A percentile compares a stretch with the other conserved stretches of the same genome.
phyloP scores from a whole-genome alignment of 805 yeast genomes.

The Sugiyamaella chiloensis region DNA sequence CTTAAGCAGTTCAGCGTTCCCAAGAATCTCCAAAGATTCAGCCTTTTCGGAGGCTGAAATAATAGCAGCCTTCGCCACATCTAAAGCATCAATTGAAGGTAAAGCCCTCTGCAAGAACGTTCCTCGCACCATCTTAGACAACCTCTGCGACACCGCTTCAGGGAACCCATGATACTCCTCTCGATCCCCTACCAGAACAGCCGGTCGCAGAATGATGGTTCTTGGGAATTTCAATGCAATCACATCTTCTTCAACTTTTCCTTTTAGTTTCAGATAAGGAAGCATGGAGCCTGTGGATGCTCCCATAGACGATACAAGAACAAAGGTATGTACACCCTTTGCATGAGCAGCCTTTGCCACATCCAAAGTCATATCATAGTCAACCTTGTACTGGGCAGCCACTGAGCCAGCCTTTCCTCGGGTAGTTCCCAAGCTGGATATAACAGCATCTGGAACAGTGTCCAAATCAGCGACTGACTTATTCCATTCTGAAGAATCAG shows the following conservation, averaged over 20 bases:
- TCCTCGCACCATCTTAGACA: not conserved
- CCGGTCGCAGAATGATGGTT: slow-evolving; percentile 76
- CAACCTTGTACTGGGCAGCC: slow-evolving; percentile 68
- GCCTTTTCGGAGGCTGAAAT: not conserved
- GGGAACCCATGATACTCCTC: slow-evolving; percentile 23
- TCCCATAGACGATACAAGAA: slow-evolving; percentile 65
- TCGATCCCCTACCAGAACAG: slow-evolving; percentile 65
- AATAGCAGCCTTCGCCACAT: slow-evolving; percentile 8
- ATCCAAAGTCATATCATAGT: slow-evolving; percentile 65
- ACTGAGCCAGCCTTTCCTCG: slow-evolving; percentile 66
- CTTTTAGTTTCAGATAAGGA: slow-evolving; percentile 66
- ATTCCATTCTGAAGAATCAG: slow-evolving; percentile 6
- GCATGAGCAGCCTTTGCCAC: slow-evolving; percentile 72
- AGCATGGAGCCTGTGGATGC: slow-evolving; percentile 57
- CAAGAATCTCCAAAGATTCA: not conserved
- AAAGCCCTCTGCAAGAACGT: not conserved
- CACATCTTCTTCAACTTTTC: slow-evolving; percentile 69
- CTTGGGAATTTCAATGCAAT: slow-evolving; percentile 60
- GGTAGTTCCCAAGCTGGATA: slow-evolving; percentile 76
- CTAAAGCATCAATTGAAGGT: slow-evolving; percentile 1
- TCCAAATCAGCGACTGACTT: slow-evolving; percentile 1
- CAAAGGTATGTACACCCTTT: slow-evolving; percentile 63
- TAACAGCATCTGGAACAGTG: slow-evolving; percentile 41
- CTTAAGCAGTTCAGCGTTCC: not conserved
- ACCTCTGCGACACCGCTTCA: not conserved